Percentiles rank a stretch among this genome's conserved stretches.
Conservation (phyloP, 2,329 filamentous ascomycete genomes). For the Moelleriella libera region DNA sequence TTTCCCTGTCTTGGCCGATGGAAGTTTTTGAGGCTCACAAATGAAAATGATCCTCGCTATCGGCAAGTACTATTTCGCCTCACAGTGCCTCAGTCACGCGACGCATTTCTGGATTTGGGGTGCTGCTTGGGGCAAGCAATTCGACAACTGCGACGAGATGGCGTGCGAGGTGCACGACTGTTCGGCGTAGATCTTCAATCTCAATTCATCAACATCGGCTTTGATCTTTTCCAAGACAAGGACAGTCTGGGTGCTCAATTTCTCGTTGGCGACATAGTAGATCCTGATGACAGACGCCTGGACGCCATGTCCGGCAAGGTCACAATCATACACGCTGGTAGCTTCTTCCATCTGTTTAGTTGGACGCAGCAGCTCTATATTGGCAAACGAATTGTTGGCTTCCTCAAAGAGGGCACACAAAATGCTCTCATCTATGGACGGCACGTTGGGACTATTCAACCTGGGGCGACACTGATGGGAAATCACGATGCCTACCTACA, state of each 20-base stretch:
- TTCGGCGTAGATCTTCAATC: conserved; percentile 33
- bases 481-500: conserved; percentile 27
- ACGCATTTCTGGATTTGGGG: conserved; percentile 32
- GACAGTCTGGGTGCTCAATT: conserved; percentile 30
- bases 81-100: conserved; percentile 19
- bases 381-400: conserved; percentile 27
- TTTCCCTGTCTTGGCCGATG: conserved; percentile 33
- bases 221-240: conserved; percentile 49
- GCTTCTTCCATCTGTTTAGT: conserved; percentile 36
- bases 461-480: conserved; percentile 9
- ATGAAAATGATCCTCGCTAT: conserved; percentile 26
- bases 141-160: conserved; percentile 34
- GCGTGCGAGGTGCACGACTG: conserved; percentile 31
- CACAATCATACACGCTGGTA: conserved; percentile 32
- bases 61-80: conserved; percentile 27
- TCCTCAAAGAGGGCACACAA: conserved; percentile 27
- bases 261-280: conserved; percentile 34
- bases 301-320: conserved; percentile 22
- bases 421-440: conserved; percentile 35
- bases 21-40: conserved; percentile 31
- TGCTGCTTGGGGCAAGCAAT: conserved; percentile 36
- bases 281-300: conserved; percentile 21
- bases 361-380: conserved; percentile 31
- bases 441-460: conserved; percentile 27
- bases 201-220: conserved; percentile 41